Conservation (phyloP, 2,329 filamentous ascomycete species). For the Fusarium veterinarium region DNA sequence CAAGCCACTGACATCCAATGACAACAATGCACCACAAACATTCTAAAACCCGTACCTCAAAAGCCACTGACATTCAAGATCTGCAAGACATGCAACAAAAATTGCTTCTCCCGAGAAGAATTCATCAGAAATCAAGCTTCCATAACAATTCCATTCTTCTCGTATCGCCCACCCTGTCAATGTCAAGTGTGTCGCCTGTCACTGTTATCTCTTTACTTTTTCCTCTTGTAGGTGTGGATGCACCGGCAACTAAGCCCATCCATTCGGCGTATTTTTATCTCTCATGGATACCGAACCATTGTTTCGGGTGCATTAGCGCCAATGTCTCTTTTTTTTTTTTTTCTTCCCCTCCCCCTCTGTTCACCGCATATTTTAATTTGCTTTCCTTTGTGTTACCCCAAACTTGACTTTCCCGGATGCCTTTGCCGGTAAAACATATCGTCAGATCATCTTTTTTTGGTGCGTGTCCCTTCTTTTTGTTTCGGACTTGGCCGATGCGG, state of each 20-base stretch:
- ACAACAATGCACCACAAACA: not conserved
- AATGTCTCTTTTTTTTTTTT: not conserved
- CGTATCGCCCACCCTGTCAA: not conserved
- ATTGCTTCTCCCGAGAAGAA: conserved; percentile 22
- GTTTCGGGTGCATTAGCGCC: conserved; percentile 38
- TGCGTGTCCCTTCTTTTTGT: not conserved
- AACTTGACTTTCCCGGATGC: conserved; percentile 5
- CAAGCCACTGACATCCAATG: not conserved
- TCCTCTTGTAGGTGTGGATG: not conserved
- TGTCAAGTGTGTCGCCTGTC: not conserved
- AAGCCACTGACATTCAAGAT: not conserved
- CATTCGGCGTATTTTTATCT: conserved; percentile 15
- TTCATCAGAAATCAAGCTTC: conserved; percentile 4
- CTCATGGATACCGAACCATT: conserved; percentile 32
- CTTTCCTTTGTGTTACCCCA: conserved; percentile 3
- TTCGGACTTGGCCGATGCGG: conserved; percentile 16
- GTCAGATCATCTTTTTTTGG: not conserved
- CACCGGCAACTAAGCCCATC: not conserved
- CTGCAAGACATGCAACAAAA: conserved; percentile 1
- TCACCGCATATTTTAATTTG: conserved; percentile 16
- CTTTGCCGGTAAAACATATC: conserved; percentile 10
- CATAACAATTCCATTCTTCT: not conserved
- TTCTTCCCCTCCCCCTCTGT: not conserved
- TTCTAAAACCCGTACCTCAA: not conserved
- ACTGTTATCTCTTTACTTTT: not conserved